phyloP scores from a whole-genome alignment of 1,139 yeast species.

The Saccharomyces uvarum region DNA sequence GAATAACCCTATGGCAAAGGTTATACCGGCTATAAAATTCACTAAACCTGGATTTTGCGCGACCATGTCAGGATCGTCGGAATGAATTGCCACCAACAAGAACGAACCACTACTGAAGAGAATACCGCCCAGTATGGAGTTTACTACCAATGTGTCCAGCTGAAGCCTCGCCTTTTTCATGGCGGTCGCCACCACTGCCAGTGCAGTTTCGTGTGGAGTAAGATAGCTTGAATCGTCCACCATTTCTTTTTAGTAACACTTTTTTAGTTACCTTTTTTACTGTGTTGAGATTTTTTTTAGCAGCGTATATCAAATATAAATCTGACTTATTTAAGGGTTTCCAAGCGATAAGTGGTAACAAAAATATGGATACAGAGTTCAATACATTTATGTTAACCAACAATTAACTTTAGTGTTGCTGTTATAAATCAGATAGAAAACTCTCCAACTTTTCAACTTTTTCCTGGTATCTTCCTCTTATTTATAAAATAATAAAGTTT shows the following conservation, averaged over 20 bases:
- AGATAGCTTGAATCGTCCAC: conserved; percentile 49
- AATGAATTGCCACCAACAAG: conserved; percentile 51
- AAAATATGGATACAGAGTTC: not conserved
- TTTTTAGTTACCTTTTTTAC: not conserved
- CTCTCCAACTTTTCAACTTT: not conserved
- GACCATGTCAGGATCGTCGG: conserved; percentile 41
- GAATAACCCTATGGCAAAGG: conserved; percentile 63
- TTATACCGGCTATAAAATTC: conserved; percentile 45
- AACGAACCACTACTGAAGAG: conserved; percentile 68
- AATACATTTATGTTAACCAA: not conserved
- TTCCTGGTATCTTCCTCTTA: not conserved
- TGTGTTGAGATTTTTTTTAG: not conserved
- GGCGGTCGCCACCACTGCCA: conserved; percentile 74
- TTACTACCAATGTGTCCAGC: conserved; percentile 48
- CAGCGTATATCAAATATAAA: not conserved
- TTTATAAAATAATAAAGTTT: not conserved
- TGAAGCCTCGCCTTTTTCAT: conserved; percentile 71
- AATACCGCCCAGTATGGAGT: conserved; percentile 63
- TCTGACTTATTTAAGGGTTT: not conserved
- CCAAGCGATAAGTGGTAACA: not conserved
- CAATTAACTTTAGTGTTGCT: not conserved
- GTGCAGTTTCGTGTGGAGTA: conserved; percentile 71
- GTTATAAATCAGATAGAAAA: not conserved
- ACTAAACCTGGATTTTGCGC: conserved; percentile 48
- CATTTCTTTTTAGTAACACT: conserved; percentile 14